These are phyloP conservation scores for Tylopilus felleus DNA, from an alignment of 768 basidiomycete species.

Conservation along the genomic window DNA sequence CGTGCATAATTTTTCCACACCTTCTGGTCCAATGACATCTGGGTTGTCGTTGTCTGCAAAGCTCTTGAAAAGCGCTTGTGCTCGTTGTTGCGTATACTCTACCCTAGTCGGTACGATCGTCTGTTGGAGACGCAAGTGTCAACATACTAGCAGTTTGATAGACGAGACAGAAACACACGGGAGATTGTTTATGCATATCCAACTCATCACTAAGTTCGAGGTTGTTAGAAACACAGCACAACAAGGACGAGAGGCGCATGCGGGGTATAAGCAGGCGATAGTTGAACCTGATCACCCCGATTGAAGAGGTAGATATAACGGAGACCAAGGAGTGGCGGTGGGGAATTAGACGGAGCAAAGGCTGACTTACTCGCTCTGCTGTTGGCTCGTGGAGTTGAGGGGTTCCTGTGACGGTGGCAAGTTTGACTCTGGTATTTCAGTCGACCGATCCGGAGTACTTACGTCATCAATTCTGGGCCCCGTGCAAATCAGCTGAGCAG, in stretches of 20 bases:
- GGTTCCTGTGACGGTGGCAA: slow-evolving; percentile 22
- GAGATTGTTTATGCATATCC: slow-evolving; percentile 30
- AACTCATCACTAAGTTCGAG: slow-evolving; percentile 50
- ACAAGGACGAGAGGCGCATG: slow-evolving; percentile 61
- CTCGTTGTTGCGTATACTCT: slow-evolving; percentile 50
- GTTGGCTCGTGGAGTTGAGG: slow-evolving; percentile 22
- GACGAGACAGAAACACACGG: slow-evolving; percentile 22
- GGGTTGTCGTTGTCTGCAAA: slow-evolving; percentile 56
- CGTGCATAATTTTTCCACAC: slow-evolving; percentile 65
- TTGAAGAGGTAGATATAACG: slow-evolving; percentile 12
- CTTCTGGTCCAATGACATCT: slow-evolving; percentile 63
- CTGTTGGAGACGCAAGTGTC: neutral
- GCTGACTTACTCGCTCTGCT: slow-evolving; percentile 31
- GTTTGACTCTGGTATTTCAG: slow-evolving; percentile 13
- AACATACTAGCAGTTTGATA: neutral
- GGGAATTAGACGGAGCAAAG: slow-evolving; percentile 18
- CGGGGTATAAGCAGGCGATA: slow-evolving; percentile 29
- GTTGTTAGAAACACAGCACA: slow-evolving; percentile 63
- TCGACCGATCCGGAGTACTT: slow-evolving; percentile 21
- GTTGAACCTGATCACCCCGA: slow-evolving; percentile 24
- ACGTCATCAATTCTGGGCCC: slow-evolving; percentile 33
- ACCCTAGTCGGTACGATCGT: slow-evolving; percentile 8
- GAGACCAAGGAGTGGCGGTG: slow-evolving; percentile 8
- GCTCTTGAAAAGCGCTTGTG: slow-evolving; percentile 53
- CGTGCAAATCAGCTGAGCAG: neutral